Base-by-base conservation (phyloP, 2,329 filamentous ascomycete species). In the Calonectria crousiana region DNA sequence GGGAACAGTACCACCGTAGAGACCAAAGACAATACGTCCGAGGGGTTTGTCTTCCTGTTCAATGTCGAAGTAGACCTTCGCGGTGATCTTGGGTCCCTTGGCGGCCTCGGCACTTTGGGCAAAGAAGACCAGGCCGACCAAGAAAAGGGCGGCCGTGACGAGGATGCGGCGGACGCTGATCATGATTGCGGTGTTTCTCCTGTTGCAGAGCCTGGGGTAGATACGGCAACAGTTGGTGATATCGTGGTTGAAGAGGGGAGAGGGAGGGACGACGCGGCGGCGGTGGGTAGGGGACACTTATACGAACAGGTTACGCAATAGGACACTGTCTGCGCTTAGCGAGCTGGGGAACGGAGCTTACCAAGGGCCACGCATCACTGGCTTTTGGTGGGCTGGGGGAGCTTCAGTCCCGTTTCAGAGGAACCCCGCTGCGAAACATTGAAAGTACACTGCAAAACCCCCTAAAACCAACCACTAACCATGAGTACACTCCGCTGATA, bases 11-110 rank as follows among this genome's bases (percentile, higher is more conserved):
- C 95, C 95, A 87, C 95, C 95, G 84, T 97, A 97, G 66, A 97
- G 92, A 80, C 95, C 95, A 44, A 97, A 91, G 79, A 95, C 93
- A 79, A 97, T 90, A 76, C 93, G 92, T 75, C 95, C 95, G 52
- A 96, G 83, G 62, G 90, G 84, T 86, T 95, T 89, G 77, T 95
- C 95, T 82, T 93, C 95, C 82, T 95, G 92, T 81, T 90, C 87
- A 79, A 97, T 93, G 86, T 97, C 95, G 85, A 97, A 96, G 90
- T 92, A 97, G 86, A 97, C 95, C 92, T 98, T 98, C 90, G 95
- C 90, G 82, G 96, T 98, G 89, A 98, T 96, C 92, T 97, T 97
- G 77, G 95, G 96, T 60, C 97, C 96, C 89, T 96, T 95, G 78
- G 89, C 89, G 69, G 94, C 94, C 80, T 94, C 92, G 74, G 91